Conservation (phyloP, 192 early-diverging fungal genomes). For the Coemansia sp. region DNA sequence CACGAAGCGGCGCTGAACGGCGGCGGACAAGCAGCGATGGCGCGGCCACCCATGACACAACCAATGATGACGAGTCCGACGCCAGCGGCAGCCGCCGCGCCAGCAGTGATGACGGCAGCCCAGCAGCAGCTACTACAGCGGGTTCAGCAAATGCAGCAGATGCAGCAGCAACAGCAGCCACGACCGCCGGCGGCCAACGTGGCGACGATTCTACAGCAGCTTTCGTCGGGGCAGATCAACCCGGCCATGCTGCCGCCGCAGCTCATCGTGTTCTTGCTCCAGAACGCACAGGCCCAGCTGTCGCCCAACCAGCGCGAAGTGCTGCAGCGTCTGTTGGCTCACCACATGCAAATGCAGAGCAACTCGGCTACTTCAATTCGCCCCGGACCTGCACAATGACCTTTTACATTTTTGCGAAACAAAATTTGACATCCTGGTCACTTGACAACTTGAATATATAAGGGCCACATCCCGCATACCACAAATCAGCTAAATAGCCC, state of each 20-base stretch:
- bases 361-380: neutral
- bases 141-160: conserved; percentile 30
- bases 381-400: conserved; percentile 25
- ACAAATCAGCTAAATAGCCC: neutral
- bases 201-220: conserved; percentile 32
- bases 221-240: conserved; percentile 32
- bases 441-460: neutral
- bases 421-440: conserved; percentile 3
- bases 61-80: conserved; percentile 28
- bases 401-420: conserved; percentile 5
- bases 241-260: conserved; percentile 23
- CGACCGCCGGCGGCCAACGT: conserved; percentile 31
- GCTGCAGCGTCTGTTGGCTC: conserved; percentile 25
- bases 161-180: conserved; percentile 19
- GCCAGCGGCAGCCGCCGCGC: conserved; percentile 12
- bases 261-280: conserved; percentile 25
- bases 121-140: conserved; percentile 23
- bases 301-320: conserved; percentile 20
- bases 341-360: conserved; percentile 22
- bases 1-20: conserved; percentile 12
- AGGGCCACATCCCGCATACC: too few species aligned
- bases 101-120: conserved; percentile 15
- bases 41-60: conserved; percentile 5
- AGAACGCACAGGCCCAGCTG: conserved; percentile 31
- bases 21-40: conserved; percentile 2